These are phyloP conservation scores for Emergomyces orientalis DNA, from an alignment of 2,329 filamentous ascomycete genomes.

Conservation along the genomic window DNA sequence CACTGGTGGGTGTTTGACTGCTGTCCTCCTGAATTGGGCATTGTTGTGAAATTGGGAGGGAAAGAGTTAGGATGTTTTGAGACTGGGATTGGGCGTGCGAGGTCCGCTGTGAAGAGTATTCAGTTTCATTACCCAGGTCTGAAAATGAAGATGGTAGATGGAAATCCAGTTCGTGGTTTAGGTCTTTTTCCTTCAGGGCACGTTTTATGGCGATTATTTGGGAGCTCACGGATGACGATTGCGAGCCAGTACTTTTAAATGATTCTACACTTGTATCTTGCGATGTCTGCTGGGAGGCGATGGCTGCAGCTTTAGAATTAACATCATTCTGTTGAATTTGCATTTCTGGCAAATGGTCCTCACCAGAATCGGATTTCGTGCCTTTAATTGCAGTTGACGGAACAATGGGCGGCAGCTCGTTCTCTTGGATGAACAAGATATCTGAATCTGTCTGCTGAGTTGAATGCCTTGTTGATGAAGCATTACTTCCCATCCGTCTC, in stretches of 20 bases:
- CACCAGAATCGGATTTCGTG: not conserved
- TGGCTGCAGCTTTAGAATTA: not conserved
- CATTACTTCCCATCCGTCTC: constrained; percentile 8
- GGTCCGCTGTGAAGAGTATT: not conserved
- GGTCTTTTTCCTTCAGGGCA: constrained; percentile 12
- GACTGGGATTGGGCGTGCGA: not conserved
- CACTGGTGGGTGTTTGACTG: not conserved
- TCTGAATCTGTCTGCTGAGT: constrained; percentile 11
- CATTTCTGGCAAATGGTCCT: not conserved
- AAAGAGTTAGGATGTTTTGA: not conserved
- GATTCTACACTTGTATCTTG: not conserved
- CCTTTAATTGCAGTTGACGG: not conserved
- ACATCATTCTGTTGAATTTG: not conserved
- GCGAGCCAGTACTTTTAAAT: not conserved
- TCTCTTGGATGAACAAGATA: not conserved
- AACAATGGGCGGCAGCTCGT: not conserved
- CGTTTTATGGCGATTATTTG: constrained; percentile 14
- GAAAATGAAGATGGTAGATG: constrained; percentile 9
- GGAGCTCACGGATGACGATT: constrained; percentile 7
- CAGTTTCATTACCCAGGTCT: constrained; percentile 10
- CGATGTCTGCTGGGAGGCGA: not conserved
- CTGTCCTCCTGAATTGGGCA: not conserved
- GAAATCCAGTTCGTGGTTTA: constrained; percentile 13
- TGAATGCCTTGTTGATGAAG: constrained; percentile 10
- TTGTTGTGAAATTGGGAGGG: not conserved